Evolutionary conservation across 2,329 filamentous ascomycete genomes (phyloP), one percentile per base, ranked within the genome.

Genomic region (Periconia sp.): DNA sequence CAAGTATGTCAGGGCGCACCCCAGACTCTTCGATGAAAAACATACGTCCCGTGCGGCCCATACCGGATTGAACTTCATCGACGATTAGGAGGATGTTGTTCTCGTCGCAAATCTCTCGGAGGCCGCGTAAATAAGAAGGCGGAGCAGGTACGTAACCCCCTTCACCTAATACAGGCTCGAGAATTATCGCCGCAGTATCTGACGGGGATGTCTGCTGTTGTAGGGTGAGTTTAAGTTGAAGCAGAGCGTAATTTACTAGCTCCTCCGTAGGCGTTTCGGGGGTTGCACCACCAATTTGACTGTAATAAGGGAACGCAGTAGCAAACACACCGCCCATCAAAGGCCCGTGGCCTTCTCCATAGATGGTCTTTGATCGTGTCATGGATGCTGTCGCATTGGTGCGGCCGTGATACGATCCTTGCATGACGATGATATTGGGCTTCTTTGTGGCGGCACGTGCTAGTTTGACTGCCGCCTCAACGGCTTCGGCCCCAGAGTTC

Each of bases 61-160:
- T 77, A 9, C 76, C 76, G 30, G 64, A 75, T 49, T 78, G 76
- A 1, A 78, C 76, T 52, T 79, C 76, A 50, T 79, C 76, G 13
- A 61, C 60, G 3, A 78, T 74, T 6, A 79, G 66, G 1, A 79
- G 70, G 45, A 78, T 77, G 41, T 72, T 71, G 63, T 78, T 65
- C 57, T 75, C 73, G 51, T 77, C 74, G 53, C 76, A 78, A 18
- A 77, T 73, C 52, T 76, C 67, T 3, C 75, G 65, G 11, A 78
- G 60, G 10, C 68, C 69, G 2, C 68, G 61, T 6, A 78, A 47
- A 50, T 67, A 68, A 9, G 53, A 60, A 1, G 65, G 60, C 19
- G 64, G 65, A 1, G 65, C 64, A 11, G 65, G 64, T 13, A 68
- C 64, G 18, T 68, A 68, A n/a, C 65, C 65, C 18, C 65, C 65